Base-by-base conservation (phyloP, 345 rosid species). In the Populus pruinosa region DNA sequence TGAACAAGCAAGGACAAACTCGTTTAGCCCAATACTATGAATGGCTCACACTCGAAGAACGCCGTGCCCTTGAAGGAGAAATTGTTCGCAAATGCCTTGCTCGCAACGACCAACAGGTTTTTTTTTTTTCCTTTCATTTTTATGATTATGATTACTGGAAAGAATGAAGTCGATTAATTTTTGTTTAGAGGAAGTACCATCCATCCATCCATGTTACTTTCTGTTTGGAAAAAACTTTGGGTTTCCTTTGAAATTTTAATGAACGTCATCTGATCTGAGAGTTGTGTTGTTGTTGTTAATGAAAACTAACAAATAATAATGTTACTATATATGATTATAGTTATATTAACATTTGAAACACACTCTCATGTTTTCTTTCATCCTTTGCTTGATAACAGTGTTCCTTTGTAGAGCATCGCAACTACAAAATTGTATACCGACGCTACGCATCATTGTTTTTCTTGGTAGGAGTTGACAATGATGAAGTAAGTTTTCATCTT, bases 41-140 rank as follows among this genome's bases (percentile, higher is more conserved):
- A 71, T 96, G 98, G 98, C 93, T 96, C 25, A 94, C 95, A 61
- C 97, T 94, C 56, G 99, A 94, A 75, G 99, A 96, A 83, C 91
- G 97, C 66, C 97, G 99, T 18, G 98, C 98, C 56, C 97, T 96
- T 35, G 98, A 96, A 80, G 99, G 98, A 82, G 99, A 96, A 78
- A 96, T 93, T 85, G 99, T 96, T 69, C 98, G 99, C 86, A 96
- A 96, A 85, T 96, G 99, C 83, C 97, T 96, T 82, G 98, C 99
- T 44, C 98, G 98, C 85, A 87, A 77, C 82, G 99, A 93, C 63
- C 97, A 90, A 63, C 99, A 96, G 99, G 98, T 93, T 21, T 25
- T 64, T 6, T 6, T 27, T 23, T 39, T 55, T 68, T 13, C 61
- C 13, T n/a, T 38, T 41, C 20, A 8, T 47, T 44, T 11, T 67